Evolutionary conservation across 2,329 filamentous ascomycete genomes (phyloP), one percentile per base, ranked within the genome.

Genomic region (Aspergillus oerlinghausenensis): DNA sequence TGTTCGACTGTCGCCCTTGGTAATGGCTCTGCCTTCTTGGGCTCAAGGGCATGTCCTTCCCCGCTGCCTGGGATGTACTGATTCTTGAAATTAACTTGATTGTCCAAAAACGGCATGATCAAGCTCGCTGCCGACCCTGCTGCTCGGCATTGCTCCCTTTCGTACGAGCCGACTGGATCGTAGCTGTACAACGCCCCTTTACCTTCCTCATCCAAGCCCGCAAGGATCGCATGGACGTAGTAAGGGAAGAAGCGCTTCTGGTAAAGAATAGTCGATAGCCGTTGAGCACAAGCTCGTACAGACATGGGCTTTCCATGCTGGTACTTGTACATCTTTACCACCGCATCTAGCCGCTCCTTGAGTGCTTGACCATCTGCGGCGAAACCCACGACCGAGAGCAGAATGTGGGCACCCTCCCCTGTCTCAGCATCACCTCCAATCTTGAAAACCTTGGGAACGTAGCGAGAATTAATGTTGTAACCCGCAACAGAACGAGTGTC

Each of bases 11-110:
- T 86, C 54, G 83, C 78, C 69, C 85, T 82, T 28, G 87, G 81
- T 70, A 97, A 78, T 52, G 90, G 89, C 69, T 86, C 80, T 26
- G 81, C 73, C 60, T 72, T 72, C 59, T 73, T 75, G 59, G 84
- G 82, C 65, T 88, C 83, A 67, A 97, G 79, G 54, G 87, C 88
- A 75, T 96, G 89, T 47, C 93, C 93, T 59, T 84, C 83, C 56
- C 91, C 92, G 67, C 89, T 93, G 49, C 88, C 90, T 10, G 93
- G 92, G 55, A 94, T 82, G 73, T 96, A 96, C 80, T 97, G 93
- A 75, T 99, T 99, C 84, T 97, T 99, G 82, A 93, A 93, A 80
- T 97, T 97, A 80, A 99, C 94, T 79, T 99, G 95, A 76, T 99
- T 99, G 77, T 99, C 94, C 70, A 99, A 79, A 82, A 99, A 99